Evolutionary conservation across 768 basidiomycete species (phyloP), one percentile per base, ranked within the genome.

Genomic region (Mycena floridula): DNA sequence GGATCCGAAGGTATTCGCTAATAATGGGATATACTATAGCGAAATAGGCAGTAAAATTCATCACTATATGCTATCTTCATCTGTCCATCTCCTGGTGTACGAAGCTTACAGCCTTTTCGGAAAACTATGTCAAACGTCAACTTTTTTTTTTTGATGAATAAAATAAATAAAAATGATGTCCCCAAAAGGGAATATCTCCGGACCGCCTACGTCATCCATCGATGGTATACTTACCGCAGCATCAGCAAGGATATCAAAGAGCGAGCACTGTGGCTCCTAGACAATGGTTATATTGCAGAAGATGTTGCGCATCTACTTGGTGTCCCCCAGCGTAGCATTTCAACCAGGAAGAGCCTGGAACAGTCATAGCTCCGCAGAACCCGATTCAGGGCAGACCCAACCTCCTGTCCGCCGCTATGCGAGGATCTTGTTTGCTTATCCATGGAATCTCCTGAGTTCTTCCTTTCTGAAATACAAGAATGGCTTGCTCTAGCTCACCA

Each of bases 381-480:
- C 50, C 42, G n/a, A 21, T 46, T 2, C 46, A 36, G n/a, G 49
- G 54, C 12, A 45, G 49, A 20, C 50, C 53, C 13, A 50, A 40
- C n/a, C 46, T 48, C 15, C 45, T 54, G 9, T 16, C 15, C 9
- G 37, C 18, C 9, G 37, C 9, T 20, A 30, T 30, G 9, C 25
- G 44, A 51, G 11, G 49, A 48, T 27, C 44, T 55, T 11, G 20
- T 40, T 15, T 37, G 41, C 1, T 45, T 55, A 1, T 37, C 53
- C 23, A 30, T 30, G 3, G 50, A 53, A 43, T 22, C 48, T 8
- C 54, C 52, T 7, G 46, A 47, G 41, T 37, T 55, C 16, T 60
- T 50, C 40, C 49, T 58, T 5, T 57, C 59, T 30, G 48, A 59
- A 40, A 49, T 60, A 22, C 27, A 37, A 43, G 52, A 59, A 27